Conservation (phyloP, 495 filamentous ascomycete species). For the Margaritispora aquatica region DNA sequence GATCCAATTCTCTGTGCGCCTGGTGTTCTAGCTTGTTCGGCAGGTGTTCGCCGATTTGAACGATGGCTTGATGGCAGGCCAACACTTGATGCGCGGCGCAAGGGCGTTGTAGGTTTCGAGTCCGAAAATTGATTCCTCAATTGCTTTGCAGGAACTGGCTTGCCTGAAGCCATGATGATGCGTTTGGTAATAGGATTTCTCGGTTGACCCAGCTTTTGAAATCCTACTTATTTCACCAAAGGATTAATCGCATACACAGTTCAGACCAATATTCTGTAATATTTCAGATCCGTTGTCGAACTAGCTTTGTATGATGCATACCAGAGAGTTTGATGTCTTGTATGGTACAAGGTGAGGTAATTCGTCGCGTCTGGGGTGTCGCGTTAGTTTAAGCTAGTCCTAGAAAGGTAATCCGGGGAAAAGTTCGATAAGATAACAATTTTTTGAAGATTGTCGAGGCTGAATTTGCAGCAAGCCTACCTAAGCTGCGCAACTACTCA, state of each 20-base stretch:
- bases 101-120: conserved; percentile 30
- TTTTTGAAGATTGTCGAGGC: background rate
- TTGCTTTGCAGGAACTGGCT: conserved; percentile 29
- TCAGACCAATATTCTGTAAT: too few relatives aligned
- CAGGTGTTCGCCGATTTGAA: conserved; percentile 18
- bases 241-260: too few relatives aligned
- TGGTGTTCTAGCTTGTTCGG: conserved; percentile 20
- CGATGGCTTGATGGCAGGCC: conserved; percentile 20
- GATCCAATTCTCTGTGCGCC: conserved; percentile 23
- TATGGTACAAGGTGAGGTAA: background rate
- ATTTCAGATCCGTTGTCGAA: too few relatives aligned
- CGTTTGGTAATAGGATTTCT: too few relatives aligned
- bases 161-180: too few relatives aligned
- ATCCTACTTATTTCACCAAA: too few relatives aligned
- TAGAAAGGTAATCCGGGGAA: background rate
- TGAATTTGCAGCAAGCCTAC: too few relatives aligned
- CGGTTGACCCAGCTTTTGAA: too few relatives aligned
- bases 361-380: background rate
- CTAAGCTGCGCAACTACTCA: background rate
- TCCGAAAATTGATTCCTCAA: conserved; percentile 28
- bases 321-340: too few relatives aligned
- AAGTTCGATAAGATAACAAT: background rate
- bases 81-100: conserved; percentile 28
- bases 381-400: background rate
- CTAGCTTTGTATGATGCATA: background rate